These are phyloP conservation scores for Trichophyton mentagrophytes DNA, from an alignment of 2,329 filamentous ascomycete genomes.

Conservation along the genomic window DNA sequence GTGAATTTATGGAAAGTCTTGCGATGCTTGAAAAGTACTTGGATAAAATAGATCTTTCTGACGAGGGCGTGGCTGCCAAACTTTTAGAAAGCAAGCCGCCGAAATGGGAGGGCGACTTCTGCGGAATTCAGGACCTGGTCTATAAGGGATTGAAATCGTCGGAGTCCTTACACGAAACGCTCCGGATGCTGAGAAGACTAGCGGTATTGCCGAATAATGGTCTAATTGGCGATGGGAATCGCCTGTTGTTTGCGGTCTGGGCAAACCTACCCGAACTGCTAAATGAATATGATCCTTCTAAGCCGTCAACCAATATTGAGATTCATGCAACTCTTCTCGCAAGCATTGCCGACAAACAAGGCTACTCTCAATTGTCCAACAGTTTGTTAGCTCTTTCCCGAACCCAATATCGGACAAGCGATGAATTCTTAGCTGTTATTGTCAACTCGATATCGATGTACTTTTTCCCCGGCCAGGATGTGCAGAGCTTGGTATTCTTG, in stretches of 20 bases:
- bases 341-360: slow-evolving; percentile 59
- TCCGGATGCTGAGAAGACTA: slow-evolving; percentile 66
- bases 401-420: slow-evolving; percentile 51
- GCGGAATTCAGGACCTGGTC: slow-evolving; percentile 71
- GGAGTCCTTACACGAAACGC: slow-evolving; percentile 61
- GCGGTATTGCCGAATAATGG: slow-evolving; percentile 65
- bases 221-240: slow-evolving; percentile 68
- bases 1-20: slow-evolving; percentile 81
- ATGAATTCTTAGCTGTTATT: slow-evolving; percentile 64
- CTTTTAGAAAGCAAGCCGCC: slow-evolving; percentile 67
- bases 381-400: slow-evolving; percentile 59
- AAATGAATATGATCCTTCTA: slow-evolving; percentile 56
- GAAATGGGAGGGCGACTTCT: slow-evolving; percentile 80
- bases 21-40: slow-evolving; percentile 83
- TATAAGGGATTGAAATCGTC: slow-evolving; percentile 90
- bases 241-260: slow-evolving; percentile 72
- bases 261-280: slow-evolving; percentile 86
- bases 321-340: slow-evolving; percentile 58
- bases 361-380: slow-evolving; percentile 52
- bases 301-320: slow-evolving; percentile 43
- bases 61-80: slow-evolving; percentile 53
- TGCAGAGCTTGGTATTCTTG: slow-evolving; percentile 74
- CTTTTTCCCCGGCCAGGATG: slow-evolving; percentile 73
- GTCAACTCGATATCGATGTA: slow-evolving; percentile 61
- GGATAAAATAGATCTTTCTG: slow-evolving; percentile 67